phyloP scores from a whole-genome alignment of 208 protist species.

The Acanthamoeba lenticulata region DNA sequence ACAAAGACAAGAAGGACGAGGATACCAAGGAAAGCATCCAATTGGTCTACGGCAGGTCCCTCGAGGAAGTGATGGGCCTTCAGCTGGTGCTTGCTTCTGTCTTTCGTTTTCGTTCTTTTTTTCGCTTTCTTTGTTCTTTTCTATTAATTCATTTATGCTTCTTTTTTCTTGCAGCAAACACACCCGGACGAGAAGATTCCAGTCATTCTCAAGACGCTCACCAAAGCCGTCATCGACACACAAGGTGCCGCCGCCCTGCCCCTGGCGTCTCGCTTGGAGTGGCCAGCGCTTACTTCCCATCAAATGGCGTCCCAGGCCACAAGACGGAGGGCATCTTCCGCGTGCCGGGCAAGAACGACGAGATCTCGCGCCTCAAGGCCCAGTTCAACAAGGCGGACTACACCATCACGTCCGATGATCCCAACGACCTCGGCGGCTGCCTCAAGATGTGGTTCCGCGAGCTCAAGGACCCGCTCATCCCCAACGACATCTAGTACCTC shows the following conservation, averaged over 20 bases:
- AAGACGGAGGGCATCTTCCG: conserved; percentile 38
- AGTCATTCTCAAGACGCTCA: conserved; percentile 17
- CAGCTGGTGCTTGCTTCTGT: not conserved
- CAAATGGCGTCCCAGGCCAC: not conserved
- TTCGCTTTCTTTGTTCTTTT: not conserved
- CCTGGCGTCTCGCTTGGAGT: not conserved
- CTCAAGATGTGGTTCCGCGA: conserved; percentile 44
- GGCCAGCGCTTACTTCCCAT: not conserved
- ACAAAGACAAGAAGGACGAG: not conserved
- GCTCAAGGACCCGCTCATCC: conserved; percentile 50
- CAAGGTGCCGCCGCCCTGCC: not conserved
- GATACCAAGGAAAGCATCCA: not conserved
- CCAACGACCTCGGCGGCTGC: not conserved
- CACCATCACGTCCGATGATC: not conserved
- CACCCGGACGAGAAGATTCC: conserved; percentile 14
- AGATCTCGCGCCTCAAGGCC: not conserved
- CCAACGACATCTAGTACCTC: not conserved
- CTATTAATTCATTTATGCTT: not conserved
- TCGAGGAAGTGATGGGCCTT: not conserved
- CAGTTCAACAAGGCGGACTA: conserved; percentile 45
- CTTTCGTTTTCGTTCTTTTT: not conserved
- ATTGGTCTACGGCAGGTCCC: not conserved
- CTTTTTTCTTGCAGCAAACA: not conserved
- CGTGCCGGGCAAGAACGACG: not conserved
- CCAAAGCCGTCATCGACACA: conserved; percentile 22